Percentiles rank a stretch among this genome's conserved stretches.
Evolutionary conservation across 805 yeast genomes (phyloP).

Genomic region (Candida manassasensis): DNA sequence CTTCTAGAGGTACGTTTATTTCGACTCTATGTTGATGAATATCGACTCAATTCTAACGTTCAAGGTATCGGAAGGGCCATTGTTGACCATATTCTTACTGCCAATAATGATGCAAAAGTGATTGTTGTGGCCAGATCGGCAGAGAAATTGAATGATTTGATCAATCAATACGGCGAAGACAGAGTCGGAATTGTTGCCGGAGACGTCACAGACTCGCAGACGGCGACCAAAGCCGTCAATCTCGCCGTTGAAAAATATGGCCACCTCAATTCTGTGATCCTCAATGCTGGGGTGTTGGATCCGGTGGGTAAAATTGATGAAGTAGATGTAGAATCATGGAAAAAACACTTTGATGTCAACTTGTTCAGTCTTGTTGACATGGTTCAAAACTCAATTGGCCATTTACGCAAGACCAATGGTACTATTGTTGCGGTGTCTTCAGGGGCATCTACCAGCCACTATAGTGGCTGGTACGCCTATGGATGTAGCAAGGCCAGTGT

Average conservation of each 20-base stretch:
- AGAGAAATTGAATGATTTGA: constrained; percentile 40
- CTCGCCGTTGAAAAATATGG: constrained; percentile 50
- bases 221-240: constrained; percentile 36
- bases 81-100: constrained; percentile 46
- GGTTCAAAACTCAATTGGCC: constrained; percentile 52
- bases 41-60: constrained; percentile 11
- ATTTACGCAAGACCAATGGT: constrained; percentile 53
- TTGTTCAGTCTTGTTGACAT: constrained; percentile 69
- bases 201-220: constrained; percentile 49
- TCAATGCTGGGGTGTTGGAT: constrained; percentile 79
- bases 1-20: constrained; percentile 47
- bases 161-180: constrained; percentile 40
- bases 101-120: constrained; percentile 35
- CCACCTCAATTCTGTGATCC: constrained; percentile 56
- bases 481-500: constrained; percentile 90
- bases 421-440: constrained; percentile 77
- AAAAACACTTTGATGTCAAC: constrained; percentile 64
- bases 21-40: not conserved
- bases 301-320: constrained; percentile 61
- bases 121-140: constrained; percentile 72
- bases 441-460: constrained; percentile 70
- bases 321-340: constrained; percentile 57
- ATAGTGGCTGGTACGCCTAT: constrained; percentile 83
- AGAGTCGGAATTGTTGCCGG: constrained; percentile 52
- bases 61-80: constrained; percentile 79